Base-by-base conservation (phyloP, 1,139 yeast genomes). In the Sugiyamaella grinbergsii region DNA sequence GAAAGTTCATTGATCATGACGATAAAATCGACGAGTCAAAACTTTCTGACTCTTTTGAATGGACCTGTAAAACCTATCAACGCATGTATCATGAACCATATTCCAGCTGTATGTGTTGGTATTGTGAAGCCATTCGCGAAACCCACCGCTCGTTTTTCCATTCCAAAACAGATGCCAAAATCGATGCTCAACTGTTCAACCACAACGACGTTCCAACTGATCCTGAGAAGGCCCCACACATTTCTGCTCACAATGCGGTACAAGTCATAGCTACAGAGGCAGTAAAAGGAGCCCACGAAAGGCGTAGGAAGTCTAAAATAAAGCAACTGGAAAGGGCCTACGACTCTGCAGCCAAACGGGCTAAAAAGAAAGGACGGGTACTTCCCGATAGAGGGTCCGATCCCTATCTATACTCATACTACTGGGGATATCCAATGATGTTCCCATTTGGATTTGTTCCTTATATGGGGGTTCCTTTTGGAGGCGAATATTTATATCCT, bases 101-200 rank as follows among this genome's bases (percentile, higher is more conserved):
- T 44, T 61, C 69, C 16, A 57, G 66, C 26, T 69, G 72, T 44
- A 56, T 61, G 46, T 69, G 72, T 42, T 61, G 64, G 64, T 67
- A 63, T 46, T 69, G 72, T 47, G 61, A 60, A 44, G 59, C 60
- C 10, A 40, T 58, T 22, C 54, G 62, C n/a, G 58, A 57, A 24
- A 42, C 49, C n/a, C 45, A 40, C 33, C 11, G 47, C 23, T 39
- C 49, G 11, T n/a, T 46, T 15, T 22, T 42, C 23, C 46, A 11
- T 19, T 39, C 40, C 15, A 31, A 13, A 29, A 15, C 42, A 20
- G 32, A 34, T 16, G 20, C 33, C 19, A 48, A 39, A 31, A 31
- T 47, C 34, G 24, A 42, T 8, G 34, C 10, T 18, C 29, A 16
- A 22, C 39, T 32, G 16, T 18, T 13, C 18, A 37, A 38, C 32